Conservation (phyloP, 305 asterid genomes). For the Plantago coronopus region DNA sequence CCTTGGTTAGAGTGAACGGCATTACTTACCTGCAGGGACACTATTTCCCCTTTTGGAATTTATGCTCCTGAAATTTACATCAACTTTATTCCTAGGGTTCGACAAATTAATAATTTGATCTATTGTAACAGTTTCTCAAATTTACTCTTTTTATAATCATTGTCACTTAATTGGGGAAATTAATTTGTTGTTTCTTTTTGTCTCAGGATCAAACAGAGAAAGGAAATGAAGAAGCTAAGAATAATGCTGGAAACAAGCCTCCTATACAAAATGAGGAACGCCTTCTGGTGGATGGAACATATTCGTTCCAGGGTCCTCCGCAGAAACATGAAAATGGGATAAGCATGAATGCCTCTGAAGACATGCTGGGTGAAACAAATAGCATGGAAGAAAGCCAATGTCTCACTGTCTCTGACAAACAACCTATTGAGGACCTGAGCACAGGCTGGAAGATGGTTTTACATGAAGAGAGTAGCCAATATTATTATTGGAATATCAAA, state of each 20-base stretch:
- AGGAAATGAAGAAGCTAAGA: slow-evolving; percentile 33
- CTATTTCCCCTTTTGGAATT: no score
- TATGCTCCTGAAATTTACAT: no score
- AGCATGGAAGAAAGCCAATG: slow-evolving; percentile 29
- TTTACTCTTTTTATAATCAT: neutral
- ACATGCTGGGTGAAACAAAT: slow-evolving; percentile 34
- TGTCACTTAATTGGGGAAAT: slow-evolving; percentile 14
- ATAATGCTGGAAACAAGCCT: slow-evolving; percentile 30
- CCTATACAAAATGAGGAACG: slow-evolving; percentile 32
- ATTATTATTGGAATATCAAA: slow-evolving; percentile 82
- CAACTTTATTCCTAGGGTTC: neutral
- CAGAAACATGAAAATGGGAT: slow-evolving; percentile 40
- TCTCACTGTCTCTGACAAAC: slow-evolving; percentile 39
- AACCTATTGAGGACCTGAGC: slow-evolving; percentile 38
- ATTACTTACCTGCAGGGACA: no score
- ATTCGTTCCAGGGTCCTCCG: slow-evolving; percentile 30
- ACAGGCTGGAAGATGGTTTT: slow-evolving; percentile 85
- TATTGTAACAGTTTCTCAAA: neutral
- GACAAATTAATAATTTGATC: neutral
- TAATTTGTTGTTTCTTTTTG: slow-evolving; percentile 1
- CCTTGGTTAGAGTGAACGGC: no score
- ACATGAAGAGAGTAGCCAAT: slow-evolving; percentile 87
- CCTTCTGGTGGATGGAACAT: slow-evolving; percentile 30
- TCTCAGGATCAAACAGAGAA: slow-evolving; percentile 37
- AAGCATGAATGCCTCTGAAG: slow-evolving; percentile 27